These are phyloP conservation scores for Tetrahymena borealis DNA, from an alignment of 73 alveolate genomes.

Conservation along the genomic window DNA sequence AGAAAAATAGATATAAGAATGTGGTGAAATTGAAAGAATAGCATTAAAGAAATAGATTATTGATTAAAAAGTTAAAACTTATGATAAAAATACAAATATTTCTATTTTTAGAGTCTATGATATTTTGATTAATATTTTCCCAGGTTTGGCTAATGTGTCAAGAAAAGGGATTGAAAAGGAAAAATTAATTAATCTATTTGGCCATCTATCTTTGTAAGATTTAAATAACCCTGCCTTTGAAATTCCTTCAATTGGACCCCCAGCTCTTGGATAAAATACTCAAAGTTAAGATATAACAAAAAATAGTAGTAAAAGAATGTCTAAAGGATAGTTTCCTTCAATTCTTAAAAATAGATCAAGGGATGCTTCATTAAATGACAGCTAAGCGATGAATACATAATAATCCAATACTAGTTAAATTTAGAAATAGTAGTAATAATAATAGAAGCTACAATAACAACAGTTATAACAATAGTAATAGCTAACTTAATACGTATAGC, in stretches of 20 bases:
- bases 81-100: conserved; percentile 7
- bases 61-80: background rate
- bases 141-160: conserved; percentile 28
- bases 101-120: conserved; percentile 27
- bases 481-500: background rate
- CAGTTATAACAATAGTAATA: background rate
- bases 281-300: conserved; percentile 6
- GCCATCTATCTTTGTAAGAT: conserved; percentile 3
- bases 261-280: background rate
- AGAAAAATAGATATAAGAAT: background rate
- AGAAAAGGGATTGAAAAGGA: conserved; percentile 41
- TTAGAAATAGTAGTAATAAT: background rate
- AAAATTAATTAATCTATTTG: conserved; percentile 22
- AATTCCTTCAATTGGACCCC: conserved; percentile 15
- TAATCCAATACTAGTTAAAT: background rate
- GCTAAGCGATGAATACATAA: background rate
- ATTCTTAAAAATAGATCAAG: background rate
- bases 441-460: background rate
- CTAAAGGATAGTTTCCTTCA: conserved; percentile 3
- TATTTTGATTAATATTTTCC: conserved; percentile 22
- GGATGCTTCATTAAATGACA: background rate
- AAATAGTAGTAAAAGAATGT: conserved; percentile 24
- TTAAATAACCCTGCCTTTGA: conserved; percentile 35
- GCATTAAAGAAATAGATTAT: background rate
- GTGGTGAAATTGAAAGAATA: background rate